Evolutionary conservation across 2,329 filamentous ascomycete genomes (phyloP), one percentile per base, ranked within the genome.

Genomic region (Diaporthe caulivora): DNA sequence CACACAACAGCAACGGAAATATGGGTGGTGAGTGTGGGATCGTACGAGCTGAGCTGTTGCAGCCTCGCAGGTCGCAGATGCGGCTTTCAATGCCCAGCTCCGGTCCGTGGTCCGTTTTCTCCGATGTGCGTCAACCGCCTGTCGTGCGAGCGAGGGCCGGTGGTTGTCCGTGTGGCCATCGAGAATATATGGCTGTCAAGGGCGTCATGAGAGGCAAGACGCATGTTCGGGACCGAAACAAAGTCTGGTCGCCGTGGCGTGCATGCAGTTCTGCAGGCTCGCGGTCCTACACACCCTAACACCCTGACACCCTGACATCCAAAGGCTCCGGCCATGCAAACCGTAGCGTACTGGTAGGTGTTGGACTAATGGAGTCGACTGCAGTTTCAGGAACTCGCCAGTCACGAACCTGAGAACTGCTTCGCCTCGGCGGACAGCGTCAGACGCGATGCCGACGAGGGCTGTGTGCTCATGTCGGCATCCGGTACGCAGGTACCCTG

Each of bases 201-300:
- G n/a, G 44, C 21, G 13, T 49, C 47, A 26, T 51, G 31, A 40
- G 11, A 17, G 11, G n/a, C 40, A 18, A 37, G 47, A 53, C 31
- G 31, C 2, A 44, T 40, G 31, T 21, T 67, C 62, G 62, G 62
- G 62, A 53, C 62, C 62, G 62, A 53, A 31, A 51, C 13, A 53
- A 3, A 24, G 1, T 26, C 13, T 40, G 31, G 62, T 40, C 7
- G 47, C 31, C 15, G 62, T 40, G 44, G 31, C 47, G 60, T 65
- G 44, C 62, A 65, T 37, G 62, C 47, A 67, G n/a, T 4, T 9
- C 47, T 53, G 62, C 62, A 67, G 58, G 44, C 31, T 40, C 6
- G 47, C 15, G 24, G 47, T 53, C 21, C 29, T 37, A 17, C n/a
- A 26, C 21, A 26, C 47, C 15, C n/a, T n/a, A n/a, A n/a, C n/a